Base-by-base conservation (phyloP, 2,329 filamentous ascomycete genomes). In the Tolypocladium amazonense region DNA sequence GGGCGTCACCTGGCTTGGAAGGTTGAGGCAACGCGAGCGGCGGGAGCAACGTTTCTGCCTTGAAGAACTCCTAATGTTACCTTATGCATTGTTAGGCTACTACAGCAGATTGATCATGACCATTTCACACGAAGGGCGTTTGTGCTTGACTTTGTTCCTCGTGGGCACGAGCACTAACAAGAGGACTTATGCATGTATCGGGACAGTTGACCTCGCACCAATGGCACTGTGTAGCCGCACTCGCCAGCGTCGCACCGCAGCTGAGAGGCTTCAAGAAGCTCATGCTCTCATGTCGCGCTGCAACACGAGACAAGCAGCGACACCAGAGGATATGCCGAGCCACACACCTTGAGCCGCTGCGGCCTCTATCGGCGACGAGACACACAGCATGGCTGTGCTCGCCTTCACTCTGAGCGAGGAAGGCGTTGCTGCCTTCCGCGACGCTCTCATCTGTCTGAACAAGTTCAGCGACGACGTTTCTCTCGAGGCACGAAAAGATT, bases 401-500 rank as follows among this genome's bases (percentile, higher is more conserved):
- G 86, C 80, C 62, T 92, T 92, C 69, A 88, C 87, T 0, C 77
- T 93, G 58, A 88, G 81, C 66, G 88, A 89, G 60, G 88, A 92
- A 65, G 87, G 87, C 38, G 84, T 90, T 52, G 79, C 80, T 8
- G 84, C 83, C 56, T 77, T 93, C 53, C 87, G 90, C 66, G 89
- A 92, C 71, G 81, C 86, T 30, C 81, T 93, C 60, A 78, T 85
- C 27, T 93, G 89, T 71, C 79, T 93, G 33, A 83, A 84, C 68
- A 91, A 90, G 72, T 92, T 93, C 75, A 89, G 87, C 70, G 89
- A 93, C 66, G 84, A 88, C 54, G 88, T 93, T 25, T 88, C 85
- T 33, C 79, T 93, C 47, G 89, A 92, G 71, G 87, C 88, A 39
- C 81, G 82, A 65, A 83, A 80, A 63, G 87, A 90, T 67, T 84